Percentiles rank a stretch among this genome's conserved stretches.
These are phyloP conservation scores for Hypoxylon perforatum DNA, from an alignment of 495 filamentous ascomycete genomes.

Conservation along the genomic window DNA sequence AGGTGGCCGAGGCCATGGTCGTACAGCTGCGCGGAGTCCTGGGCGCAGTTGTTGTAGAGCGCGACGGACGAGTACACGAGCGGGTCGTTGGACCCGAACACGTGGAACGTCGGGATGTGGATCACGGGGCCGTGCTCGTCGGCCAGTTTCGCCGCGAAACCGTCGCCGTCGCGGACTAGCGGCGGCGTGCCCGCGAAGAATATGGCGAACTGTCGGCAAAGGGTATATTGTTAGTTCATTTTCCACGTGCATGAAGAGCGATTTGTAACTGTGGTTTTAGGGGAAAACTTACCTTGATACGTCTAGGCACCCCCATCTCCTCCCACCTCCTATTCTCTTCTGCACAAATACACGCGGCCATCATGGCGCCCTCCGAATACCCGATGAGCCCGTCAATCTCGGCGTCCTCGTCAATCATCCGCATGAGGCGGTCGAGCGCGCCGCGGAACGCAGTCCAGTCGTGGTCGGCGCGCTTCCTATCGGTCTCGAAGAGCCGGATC, in stretches of 20 bases:
- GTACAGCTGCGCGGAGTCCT: constrained; percentile 60
- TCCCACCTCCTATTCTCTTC: constrained; percentile 57
- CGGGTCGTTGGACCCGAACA: constrained; percentile 67
- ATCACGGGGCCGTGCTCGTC: constrained; percentile 62
- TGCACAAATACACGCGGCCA: constrained; percentile 61
- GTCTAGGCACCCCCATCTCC: constrained; percentile 50
- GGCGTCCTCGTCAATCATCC: constrained; percentile 50
- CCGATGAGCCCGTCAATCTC: constrained; percentile 62
- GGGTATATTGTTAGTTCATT: neutral
- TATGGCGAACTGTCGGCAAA: constrained; percentile 55
- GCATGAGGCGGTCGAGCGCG: constrained; percentile 49
- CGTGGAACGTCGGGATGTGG: constrained; percentile 65
- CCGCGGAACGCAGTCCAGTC: constrained; percentile 44
- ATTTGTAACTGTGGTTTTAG: too few relatives aligned
- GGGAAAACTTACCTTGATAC: constrained; percentile 54
- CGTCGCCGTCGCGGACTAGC: constrained; percentile 54
- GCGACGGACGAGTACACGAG: constrained; percentile 63
- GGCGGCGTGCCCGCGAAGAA: constrained; percentile 68
- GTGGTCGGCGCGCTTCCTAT: constrained; percentile 33
- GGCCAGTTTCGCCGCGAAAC: constrained; percentile 49
- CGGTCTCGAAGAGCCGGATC: constrained; percentile 54
- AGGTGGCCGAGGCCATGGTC: constrained; percentile 68
- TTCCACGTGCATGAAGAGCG: neutral
- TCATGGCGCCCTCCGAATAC: constrained; percentile 65
- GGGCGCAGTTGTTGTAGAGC: constrained; percentile 67